These are phyloP conservation scores for Ophiostoma triangulosporum DNA, from an alignment of 2,329 filamentous ascomycete genomes.

Conservation along the genomic window DNA sequence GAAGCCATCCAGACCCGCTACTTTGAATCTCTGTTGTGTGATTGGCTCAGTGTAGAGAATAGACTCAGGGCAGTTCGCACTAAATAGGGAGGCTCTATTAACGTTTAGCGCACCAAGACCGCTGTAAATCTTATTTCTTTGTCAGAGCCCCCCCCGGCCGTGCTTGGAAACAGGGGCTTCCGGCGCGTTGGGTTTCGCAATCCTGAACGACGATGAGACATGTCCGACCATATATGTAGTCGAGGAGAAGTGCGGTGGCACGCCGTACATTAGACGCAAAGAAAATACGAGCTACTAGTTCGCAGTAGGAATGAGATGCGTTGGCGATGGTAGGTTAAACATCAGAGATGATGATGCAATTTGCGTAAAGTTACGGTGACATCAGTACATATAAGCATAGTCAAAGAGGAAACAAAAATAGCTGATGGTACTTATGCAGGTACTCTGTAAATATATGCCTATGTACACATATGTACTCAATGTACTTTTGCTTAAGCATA, in stretches of 20 bases:
- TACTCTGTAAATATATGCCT: too few relatives aligned
- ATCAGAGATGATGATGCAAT: too few relatives aligned
- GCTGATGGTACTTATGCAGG: too few relatives aligned
- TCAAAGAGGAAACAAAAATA: too few relatives aligned
- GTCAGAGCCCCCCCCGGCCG: neutral
- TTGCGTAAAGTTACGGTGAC: too few relatives aligned
- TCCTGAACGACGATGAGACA: conserved; percentile 22
- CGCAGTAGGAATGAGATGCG: neutral
- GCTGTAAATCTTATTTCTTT: neutral
- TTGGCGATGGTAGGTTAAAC: too few relatives aligned
- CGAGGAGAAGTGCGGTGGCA: conserved; percentile 1
- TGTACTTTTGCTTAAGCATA: too few relatives aligned
- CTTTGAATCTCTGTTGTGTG: neutral
- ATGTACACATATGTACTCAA: too few relatives aligned
- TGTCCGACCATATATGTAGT: conserved; percentile 7
- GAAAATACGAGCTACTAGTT: neutral
- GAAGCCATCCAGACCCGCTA: neutral
- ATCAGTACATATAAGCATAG: too few relatives aligned
- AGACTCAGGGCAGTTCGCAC: neutral
- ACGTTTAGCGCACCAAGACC: neutral
- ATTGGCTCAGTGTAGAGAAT: too few relatives aligned
- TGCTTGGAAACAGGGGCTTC: conserved; percentile 16
- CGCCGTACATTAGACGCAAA: too few relatives aligned
- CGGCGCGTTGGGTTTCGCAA: conserved; percentile 25
- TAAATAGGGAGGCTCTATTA: neutral